phyloP scores from a whole-genome alignment of 495 filamentous ascomycete species.

The Penicillium antarcticum region DNA sequence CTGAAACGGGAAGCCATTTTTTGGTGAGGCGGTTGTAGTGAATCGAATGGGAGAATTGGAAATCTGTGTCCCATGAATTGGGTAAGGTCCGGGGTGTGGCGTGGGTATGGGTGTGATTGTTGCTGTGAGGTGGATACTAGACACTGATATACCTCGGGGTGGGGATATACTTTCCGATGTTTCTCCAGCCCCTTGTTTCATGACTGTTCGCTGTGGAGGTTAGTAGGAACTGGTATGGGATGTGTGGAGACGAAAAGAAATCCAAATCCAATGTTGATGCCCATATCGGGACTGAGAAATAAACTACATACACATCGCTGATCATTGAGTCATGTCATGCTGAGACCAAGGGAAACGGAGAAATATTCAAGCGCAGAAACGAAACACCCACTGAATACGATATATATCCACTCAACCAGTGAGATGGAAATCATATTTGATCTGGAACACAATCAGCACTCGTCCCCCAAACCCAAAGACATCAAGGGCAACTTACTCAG shows the following conservation, averaged over 20 bases:
- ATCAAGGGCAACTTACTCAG: conserved; percentile 60
- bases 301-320: conserved; percentile 30
- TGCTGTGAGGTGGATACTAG: too few species aligned
- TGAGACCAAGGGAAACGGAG: conserved; percentile 3
- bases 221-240: not conserved
- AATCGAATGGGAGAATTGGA: not conserved
- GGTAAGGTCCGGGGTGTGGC: not conserved
- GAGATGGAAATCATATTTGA: conserved; percentile 27
- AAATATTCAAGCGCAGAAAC: not conserved
- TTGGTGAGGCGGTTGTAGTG: not conserved
- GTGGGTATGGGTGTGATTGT: too few species aligned
- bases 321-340: conserved; percentile 32
- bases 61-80: not conserved
- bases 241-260: too few species aligned
- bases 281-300: conserved; percentile 8
- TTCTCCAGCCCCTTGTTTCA: too few species aligned
- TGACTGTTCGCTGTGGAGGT: too few species aligned
- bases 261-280: not conserved
- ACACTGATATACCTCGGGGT: too few species aligned
- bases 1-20: conserved; percentile 3
- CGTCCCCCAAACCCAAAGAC: not conserved
- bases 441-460: conserved; percentile 27
- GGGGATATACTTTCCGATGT: too few species aligned
- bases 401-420: conserved; percentile 1
- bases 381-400: conserved; percentile 1